Evolutionary conservation across 495 filamentous ascomycete genomes (phyloP).

Genomic region (Cenococcum geophilum): DNA sequence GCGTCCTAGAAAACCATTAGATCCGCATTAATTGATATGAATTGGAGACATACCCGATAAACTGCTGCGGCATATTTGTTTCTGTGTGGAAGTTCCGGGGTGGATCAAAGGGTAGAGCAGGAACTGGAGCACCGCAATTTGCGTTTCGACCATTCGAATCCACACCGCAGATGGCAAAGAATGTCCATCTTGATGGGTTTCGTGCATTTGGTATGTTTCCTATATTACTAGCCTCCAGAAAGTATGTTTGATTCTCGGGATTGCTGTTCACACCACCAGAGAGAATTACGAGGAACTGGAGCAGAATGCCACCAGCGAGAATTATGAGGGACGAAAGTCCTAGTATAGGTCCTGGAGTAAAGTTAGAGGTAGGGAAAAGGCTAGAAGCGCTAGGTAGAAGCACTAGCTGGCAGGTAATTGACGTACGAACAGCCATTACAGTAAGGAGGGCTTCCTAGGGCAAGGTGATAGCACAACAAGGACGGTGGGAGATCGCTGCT

Average conservation of each 20-base stretch:
- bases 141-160: constrained; percentile 46
- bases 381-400: background rate
- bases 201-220: constrained; percentile 60
- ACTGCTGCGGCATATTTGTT: constrained; percentile 48
- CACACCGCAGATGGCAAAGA: constrained; percentile 66
- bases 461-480: background rate
- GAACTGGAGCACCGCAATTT: constrained; percentile 48
- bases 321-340: constrained; percentile 65
- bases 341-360: constrained; percentile 36
- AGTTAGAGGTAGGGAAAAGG: background rate
- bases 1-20: constrained; percentile 38
- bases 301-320: constrained; percentile 62
- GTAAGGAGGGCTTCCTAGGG: background rate
- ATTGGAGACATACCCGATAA: constrained; percentile 46
- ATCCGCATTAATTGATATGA: background rate
- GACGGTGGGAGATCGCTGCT: background rate
- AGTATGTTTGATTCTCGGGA: constrained; percentile 71
- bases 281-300: constrained; percentile 77
- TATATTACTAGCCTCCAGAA: constrained; percentile 68
- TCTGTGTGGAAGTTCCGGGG: constrained; percentile 57
- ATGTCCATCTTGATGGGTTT: constrained; percentile 72
- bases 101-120: constrained; percentile 62
- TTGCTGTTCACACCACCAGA: constrained; percentile 54
- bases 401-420: background rate
- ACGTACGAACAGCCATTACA: constrained; percentile 12